Conservation (phyloP, 768 basidiomycete genomes). For the Pleurotus pulmonarius region DNA sequence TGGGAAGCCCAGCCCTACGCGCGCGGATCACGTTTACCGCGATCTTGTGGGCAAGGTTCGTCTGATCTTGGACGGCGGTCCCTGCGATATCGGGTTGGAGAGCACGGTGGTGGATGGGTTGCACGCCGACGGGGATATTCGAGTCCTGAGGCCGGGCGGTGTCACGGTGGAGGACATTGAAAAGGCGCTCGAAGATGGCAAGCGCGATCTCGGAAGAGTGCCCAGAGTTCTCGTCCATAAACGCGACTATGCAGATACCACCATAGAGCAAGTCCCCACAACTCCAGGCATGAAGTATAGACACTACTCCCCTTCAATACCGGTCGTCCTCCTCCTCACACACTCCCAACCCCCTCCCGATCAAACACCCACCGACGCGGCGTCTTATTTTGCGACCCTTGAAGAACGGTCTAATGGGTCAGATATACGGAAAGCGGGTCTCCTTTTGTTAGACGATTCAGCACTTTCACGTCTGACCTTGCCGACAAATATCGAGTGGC, state of each 20-base stretch:
- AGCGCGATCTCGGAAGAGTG: conserved; percentile 22
- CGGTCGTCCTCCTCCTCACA: conserved; percentile 72
- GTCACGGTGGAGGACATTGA: conserved; percentile 87
- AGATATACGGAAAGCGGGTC: conserved; percentile 50
- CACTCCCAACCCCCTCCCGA: conserved; percentile 36
- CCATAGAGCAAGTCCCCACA: conserved; percentile 76
- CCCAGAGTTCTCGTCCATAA: conserved; percentile 74
- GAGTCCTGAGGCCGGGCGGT: conserved; percentile 89
- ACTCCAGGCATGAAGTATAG: conserved; percentile 99
- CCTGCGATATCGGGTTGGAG: conserved; percentile 88
- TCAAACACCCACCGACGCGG: conserved; percentile 22
- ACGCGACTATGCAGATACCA: conserved; percentile 69
- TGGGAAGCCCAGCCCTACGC: conserved; percentile 91
- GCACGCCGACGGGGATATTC: conserved; percentile 66
- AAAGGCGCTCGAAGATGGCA: conserved; percentile 43
- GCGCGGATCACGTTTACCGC: conserved; percentile 75
- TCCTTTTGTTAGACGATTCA: conserved; percentile 64
- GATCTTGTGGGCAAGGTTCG: conserved; percentile 75
- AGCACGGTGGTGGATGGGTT: conserved; percentile 94
- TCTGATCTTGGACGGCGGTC: conserved; percentile 88
- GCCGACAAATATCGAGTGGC: conserved; percentile 42
- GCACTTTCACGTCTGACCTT: conserved; percentile 31
- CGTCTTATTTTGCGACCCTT: conserved; percentile 41
- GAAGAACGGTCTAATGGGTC: background rate
- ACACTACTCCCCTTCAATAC: conserved; percentile 91